phyloP scores from a whole-genome alignment of 208 protist genomes.

The Phytomonas sp. region DNA sequence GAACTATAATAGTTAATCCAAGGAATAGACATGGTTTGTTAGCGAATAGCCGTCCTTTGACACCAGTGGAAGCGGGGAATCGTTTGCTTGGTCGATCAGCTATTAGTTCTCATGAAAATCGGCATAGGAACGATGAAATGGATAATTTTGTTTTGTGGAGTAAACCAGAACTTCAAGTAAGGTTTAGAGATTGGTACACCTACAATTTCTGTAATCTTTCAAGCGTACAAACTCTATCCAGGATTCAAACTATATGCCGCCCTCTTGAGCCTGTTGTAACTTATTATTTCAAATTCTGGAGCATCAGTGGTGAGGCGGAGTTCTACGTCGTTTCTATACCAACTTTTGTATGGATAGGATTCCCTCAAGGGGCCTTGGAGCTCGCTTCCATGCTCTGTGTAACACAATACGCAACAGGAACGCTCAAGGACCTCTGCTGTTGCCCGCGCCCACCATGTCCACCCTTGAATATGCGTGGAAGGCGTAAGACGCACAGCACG shows the following conservation, averaged over 20 bases:
- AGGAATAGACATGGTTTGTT: too few relatives aligned
- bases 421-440: conserved; percentile 45
- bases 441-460: conserved; percentile 64
- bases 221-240: conserved; percentile 30
- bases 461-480: conserved; percentile 46
- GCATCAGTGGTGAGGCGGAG: conserved; percentile 55
- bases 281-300: conserved; percentile 57
- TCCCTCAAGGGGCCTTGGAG: conserved; percentile 17
- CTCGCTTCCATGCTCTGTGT: conserved; percentile 47
- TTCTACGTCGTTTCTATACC: conserved; percentile 61
- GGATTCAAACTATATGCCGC: conserved; percentile 23
- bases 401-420: conserved; percentile 51
- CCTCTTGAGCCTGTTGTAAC: conserved; percentile 22
- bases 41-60: too few relatives aligned
- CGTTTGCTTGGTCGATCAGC: too few relatives aligned
- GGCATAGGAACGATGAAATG: too few relatives aligned
- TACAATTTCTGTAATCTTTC: conserved; percentile 50
- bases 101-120: too few relatives aligned
- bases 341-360: conserved; percentile 40
- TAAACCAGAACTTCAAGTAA: background rate
- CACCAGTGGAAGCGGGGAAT: too few relatives aligned
- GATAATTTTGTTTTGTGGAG: too few relatives aligned
- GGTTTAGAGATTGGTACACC: conserved; percentile 68
- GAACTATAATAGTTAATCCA: too few relatives aligned
- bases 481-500: conserved; percentile 28